Conservation (phyloP, 2,329 filamentous ascomycete species). For the Nectriaceae sp. region DNA sequence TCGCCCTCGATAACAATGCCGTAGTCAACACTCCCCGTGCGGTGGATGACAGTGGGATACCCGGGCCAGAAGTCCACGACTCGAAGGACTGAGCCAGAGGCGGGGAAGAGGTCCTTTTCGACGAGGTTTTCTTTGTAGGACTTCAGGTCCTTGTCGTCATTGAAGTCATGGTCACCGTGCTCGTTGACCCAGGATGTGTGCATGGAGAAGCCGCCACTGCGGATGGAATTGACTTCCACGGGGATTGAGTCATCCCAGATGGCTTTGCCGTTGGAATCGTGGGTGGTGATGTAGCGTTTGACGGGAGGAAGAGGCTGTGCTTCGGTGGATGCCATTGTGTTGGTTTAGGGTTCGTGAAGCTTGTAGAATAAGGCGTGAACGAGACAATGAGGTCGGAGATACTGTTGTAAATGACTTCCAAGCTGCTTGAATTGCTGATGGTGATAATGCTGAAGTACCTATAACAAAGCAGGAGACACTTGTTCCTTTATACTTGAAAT, state of each 20-base stretch:
- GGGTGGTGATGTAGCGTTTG: conserved; percentile 22
- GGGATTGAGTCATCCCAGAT: conserved; percentile 20
- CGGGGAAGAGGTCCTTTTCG: conserved; percentile 19
- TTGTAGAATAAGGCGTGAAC: background rate
- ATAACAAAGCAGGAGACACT: too few relatives aligned
- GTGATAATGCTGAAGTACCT: too few relatives aligned
- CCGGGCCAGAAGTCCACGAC: conserved; percentile 25
- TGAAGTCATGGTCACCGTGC: conserved; percentile 12
- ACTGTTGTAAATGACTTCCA: too few relatives aligned
- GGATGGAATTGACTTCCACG: conserved; percentile 12
- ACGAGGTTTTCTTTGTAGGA: conserved; percentile 18
- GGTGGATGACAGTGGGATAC: conserved; percentile 21
- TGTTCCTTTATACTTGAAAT: too few relatives aligned
- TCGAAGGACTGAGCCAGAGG: conserved; percentile 17
- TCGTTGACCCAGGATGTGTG: conserved; percentile 21
- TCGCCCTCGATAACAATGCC: conserved; percentile 23
- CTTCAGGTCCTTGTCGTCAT: conserved; percentile 16
- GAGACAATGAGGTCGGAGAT: too few relatives aligned
- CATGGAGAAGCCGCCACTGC: conserved; percentile 19
- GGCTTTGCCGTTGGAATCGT: conserved; percentile 18
- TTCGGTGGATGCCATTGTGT: conserved; percentile 14
- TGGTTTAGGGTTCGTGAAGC: background rate
- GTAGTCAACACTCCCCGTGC: conserved; percentile 25
- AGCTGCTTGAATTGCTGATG: too few relatives aligned
- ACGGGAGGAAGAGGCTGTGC: conserved; percentile 16